Evolutionary conservation across 2,329 filamentous ascomycete genomes (phyloP).

Genomic region (Penicillium sumatraense): DNA sequence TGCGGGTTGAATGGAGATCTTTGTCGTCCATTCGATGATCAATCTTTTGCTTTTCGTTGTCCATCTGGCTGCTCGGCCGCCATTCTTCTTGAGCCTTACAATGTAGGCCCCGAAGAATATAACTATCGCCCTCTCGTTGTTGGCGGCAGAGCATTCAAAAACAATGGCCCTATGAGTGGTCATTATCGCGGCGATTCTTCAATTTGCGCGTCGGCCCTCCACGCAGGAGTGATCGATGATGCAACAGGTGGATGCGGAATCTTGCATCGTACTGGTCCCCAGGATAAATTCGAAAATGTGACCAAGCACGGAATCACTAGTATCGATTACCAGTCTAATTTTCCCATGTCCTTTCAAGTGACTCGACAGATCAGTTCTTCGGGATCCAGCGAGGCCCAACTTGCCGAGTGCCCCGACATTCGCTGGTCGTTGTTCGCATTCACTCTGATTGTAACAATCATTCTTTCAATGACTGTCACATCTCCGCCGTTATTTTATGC

Average conservation of each 20-base stretch:
- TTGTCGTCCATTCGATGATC: constrained; percentile 61
- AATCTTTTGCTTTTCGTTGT: constrained; percentile 61
- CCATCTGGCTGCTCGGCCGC: constrained; percentile 60
- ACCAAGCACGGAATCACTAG: constrained; percentile 57
- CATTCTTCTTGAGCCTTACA: constrained; percentile 59
- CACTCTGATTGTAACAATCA: constrained; percentile 58
- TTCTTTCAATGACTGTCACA: constrained; percentile 62
- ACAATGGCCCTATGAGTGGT: constrained; percentile 46
- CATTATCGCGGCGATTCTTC: constrained; percentile 65
- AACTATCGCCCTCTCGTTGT: constrained; percentile 61
- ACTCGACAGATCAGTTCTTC: constrained; percentile 21
- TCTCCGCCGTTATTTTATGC: constrained; percentile 61
- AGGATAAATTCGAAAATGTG: constrained; percentile 50
- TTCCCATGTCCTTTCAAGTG: constrained; percentile 57
- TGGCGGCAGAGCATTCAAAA: constrained; percentile 53
- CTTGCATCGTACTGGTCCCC: constrained; percentile 57
- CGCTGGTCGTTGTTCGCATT: constrained; percentile 63
- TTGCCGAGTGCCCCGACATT: constrained; percentile 56
- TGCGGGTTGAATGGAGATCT: constrained; percentile 62
- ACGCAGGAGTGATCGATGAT: constrained; percentile 62
- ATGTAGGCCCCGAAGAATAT: constrained; percentile 59
- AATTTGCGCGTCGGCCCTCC: constrained; percentile 64
- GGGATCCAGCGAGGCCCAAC: constrained; percentile 31
- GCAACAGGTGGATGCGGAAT: constrained; percentile 62
- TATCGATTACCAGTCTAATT: constrained; percentile 59